Evolutionary conservation across 2,329 filamentous ascomycete species (phyloP).

Genomic region (Exophiala alcalophila): DNA sequence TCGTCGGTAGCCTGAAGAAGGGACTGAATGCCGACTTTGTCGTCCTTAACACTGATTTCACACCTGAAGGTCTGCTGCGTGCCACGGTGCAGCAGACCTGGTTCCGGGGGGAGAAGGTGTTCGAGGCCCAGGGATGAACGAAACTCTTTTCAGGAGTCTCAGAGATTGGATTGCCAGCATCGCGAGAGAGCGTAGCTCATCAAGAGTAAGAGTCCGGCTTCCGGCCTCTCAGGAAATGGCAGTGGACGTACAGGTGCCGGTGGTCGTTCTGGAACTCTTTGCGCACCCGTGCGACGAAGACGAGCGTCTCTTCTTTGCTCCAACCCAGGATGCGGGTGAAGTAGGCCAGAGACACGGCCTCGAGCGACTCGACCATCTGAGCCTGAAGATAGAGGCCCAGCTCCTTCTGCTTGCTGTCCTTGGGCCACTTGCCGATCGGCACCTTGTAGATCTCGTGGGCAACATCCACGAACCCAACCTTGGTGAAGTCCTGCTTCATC

Average conservation of each 20-base stretch:
- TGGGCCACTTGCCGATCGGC: conserved; percentile 34
- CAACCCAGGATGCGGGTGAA: conserved; percentile 37
- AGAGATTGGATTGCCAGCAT: no score
- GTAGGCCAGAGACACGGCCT: conserved; percentile 38
- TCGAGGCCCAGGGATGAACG: conserved; percentile 11
- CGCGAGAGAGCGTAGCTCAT: no score
- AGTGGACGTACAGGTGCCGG: conserved; percentile 21
- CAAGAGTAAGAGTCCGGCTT: conserved; percentile 16
- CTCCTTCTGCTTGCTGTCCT: conserved; percentile 39
- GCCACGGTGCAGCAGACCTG: conserved; percentile 46
- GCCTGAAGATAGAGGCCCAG: conserved; percentile 37
- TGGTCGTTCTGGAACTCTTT: conserved; percentile 27
- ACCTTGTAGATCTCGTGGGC: conserved; percentile 30
- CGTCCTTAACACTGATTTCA: conserved; percentile 39
- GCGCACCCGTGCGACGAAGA: conserved; percentile 27
- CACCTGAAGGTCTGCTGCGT: conserved; percentile 40
- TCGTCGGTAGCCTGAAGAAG: conserved; percentile 40
- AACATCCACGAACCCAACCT: conserved; percentile 32
- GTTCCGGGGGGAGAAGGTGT: conserved; percentile 41
- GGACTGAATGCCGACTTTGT: conserved; percentile 46
- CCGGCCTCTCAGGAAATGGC: conserved; percentile 29
- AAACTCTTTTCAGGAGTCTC: neutral
- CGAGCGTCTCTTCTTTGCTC: conserved; percentile 28
- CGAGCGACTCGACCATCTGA: conserved; percentile 34
- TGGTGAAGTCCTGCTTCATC: conserved; percentile 30